A percentile compares a stretch with the other conserved stretches of the same genome.
Conservation (phyloP, 1,139 yeast genomes). For the Scheffersomyces titani region DNA sequence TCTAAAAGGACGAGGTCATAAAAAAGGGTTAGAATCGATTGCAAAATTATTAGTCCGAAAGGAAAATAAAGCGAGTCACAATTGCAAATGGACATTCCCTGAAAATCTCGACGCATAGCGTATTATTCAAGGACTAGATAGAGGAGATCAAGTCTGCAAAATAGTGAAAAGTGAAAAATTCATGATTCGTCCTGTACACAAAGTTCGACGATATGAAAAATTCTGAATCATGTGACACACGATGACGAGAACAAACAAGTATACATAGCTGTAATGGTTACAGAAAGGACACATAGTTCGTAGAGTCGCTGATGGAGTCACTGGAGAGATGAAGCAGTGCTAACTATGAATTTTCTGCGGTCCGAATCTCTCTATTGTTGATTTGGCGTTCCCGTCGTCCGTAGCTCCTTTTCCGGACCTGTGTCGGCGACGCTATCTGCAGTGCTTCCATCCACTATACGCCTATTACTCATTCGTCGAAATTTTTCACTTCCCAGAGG, state of each 20-base stretch:
- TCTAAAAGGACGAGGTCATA: not conserved
- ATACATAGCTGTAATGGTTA: not conserved
- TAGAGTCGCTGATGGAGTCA: not conserved
- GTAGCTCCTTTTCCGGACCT: slow-evolving; percentile 8
- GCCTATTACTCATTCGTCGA: slow-evolving; percentile 1
- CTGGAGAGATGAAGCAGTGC: not conserved
- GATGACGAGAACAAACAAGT: not conserved
- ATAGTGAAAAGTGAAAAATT: not conserved
- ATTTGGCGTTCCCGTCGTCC: not conserved
- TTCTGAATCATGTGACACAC: not conserved
- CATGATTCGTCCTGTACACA: not conserved
- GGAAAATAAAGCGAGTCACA: not conserved
- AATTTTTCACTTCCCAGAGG: slow-evolving; percentile 3
- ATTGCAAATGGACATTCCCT: not conserved
- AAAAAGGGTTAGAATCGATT: not conserved
- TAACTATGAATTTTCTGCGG: not conserved
- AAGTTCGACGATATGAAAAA: not conserved
- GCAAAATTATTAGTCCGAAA: not conserved
- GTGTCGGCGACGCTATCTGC: slow-evolving; percentile 3
- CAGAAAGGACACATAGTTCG: not conserved
- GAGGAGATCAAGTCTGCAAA: not conserved
- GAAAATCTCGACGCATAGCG: not conserved
- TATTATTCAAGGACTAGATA: not conserved
- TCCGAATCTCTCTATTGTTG: not conserved
- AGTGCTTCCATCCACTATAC: not conserved